Conservation (phyloP, 1,139 yeast genomes). For the Pichia sp. region DNA sequence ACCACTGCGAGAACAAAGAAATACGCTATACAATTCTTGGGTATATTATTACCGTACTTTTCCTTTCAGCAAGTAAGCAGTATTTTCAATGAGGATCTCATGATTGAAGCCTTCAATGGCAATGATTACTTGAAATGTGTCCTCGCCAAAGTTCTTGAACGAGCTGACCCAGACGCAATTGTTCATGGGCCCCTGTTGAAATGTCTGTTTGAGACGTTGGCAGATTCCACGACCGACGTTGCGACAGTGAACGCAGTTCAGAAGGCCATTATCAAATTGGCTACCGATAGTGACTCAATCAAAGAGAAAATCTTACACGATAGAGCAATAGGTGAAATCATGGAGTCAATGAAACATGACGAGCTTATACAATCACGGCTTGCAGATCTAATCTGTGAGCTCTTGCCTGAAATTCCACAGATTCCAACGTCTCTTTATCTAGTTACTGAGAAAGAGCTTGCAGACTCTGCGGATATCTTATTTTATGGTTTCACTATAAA, state of each 20-base stretch:
- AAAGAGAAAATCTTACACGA: conserved; percentile 20
- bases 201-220: conserved; percentile 18
- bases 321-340: conserved; percentile 14
- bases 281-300: conserved; percentile 22
- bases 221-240: conserved; percentile 12
- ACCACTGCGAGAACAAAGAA: conserved; percentile 18
- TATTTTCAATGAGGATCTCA: conserved; percentile 16
- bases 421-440: conserved; percentile 20
- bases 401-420: conserved; percentile 19
- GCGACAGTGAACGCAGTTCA: conserved; percentile 17
- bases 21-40: conserved; percentile 17
- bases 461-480: conserved; percentile 20
- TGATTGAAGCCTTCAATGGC: conserved; percentile 20
- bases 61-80: conserved; percentile 19
- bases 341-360: conserved; percentile 19
- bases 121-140: conserved; percentile 16
- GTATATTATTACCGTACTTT: conserved; percentile 19
- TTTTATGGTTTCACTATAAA: conserved; percentile 16
- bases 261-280: conserved; percentile 17
- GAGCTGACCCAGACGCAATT: conserved; percentile 12
- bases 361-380: conserved; percentile 20
- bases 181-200: conserved; percentile 23
- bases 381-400: conserved; percentile 20
- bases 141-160: conserved; percentile 15
- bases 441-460: conserved; percentile 18